phyloP scores from a whole-genome alignment of 441 rosid species.

The Lepidium campestre region DNA sequence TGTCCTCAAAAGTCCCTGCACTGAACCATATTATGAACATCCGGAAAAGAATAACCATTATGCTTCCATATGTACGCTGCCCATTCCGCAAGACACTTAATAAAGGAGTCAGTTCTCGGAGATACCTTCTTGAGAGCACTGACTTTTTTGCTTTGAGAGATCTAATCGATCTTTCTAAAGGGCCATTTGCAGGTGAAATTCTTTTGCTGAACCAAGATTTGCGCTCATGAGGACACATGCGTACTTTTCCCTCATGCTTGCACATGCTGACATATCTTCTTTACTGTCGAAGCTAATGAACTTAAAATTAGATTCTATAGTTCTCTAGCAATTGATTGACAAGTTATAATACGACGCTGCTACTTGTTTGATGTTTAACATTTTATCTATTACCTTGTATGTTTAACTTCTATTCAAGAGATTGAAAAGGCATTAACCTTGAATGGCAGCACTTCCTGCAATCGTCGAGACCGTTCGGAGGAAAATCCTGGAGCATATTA shows the following conservation, averaged over 20 bases:
- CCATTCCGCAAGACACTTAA: conserved; percentile 78
- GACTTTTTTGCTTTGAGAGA: conserved; percentile 91
- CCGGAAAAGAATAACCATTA: conserved; percentile 66
- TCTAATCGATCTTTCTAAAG: conserved; percentile 95
- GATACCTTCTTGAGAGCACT: conserved; percentile 91
- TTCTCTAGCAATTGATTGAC: conserved; percentile 2
- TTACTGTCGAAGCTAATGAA: conserved; percentile 4
- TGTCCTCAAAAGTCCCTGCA: conserved; percentile 85
- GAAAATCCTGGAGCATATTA: conserved; percentile 81
- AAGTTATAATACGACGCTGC: not conserved
- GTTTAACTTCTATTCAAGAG: conserved; percentile 9
- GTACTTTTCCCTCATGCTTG: not conserved
- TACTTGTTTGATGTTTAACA: not conserved
- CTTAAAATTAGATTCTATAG: not conserved
- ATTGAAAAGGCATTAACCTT: not conserved
- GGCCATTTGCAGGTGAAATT: conserved; percentile 84
- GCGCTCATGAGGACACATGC: not conserved
- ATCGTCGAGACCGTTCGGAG: conserved; percentile 72
- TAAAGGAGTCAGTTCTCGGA: conserved; percentile 80
- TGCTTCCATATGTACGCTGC: conserved; percentile 86
- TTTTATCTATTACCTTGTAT: not conserved
- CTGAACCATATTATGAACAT: conserved; percentile 66
- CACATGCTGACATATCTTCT: not conserved
- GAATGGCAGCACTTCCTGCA: conserved; percentile 71
- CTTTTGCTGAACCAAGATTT: not conserved